Evolutionary conservation across 352 stramenopile genomes (phyloP).

Genomic region (Phytophthora cryptogea): DNA sequence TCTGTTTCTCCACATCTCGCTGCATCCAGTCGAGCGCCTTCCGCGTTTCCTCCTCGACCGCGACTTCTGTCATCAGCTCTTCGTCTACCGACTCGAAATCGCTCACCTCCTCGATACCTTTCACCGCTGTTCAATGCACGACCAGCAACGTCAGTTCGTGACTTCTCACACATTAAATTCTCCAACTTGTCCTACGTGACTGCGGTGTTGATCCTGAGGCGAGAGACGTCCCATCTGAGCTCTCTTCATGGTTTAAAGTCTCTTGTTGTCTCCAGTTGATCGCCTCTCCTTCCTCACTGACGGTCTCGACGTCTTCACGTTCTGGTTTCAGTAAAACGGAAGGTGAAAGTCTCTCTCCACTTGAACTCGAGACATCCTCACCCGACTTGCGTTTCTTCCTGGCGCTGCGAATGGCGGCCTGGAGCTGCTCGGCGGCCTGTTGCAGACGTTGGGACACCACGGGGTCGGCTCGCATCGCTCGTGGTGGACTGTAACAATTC

Average conservation of each 20-base stretch:
- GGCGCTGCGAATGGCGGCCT: slow-evolving; percentile 51
- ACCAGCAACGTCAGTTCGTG: slow-evolving; percentile 5
- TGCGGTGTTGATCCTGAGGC: slow-evolving; percentile 17
- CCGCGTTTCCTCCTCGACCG: slow-evolving; percentile 28
- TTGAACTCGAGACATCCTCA: not conserved
- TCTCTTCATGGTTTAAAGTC: slow-evolving; percentile 1
- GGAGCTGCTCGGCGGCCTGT: slow-evolving; percentile 54
- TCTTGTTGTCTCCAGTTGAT: slow-evolving; percentile 5
- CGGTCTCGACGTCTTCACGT: not conserved
- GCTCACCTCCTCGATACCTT: not conserved
- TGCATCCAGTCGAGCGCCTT: slow-evolving; percentile 53
- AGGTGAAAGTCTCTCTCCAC: slow-evolving; percentile 13
- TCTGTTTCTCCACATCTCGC: slow-evolving; percentile 42
- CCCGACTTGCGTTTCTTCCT: slow-evolving; percentile 16
- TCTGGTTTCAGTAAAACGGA: slow-evolving; percentile 20
- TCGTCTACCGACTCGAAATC: slow-evolving; percentile 1
- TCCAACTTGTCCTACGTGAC: slow-evolving; percentile 18
- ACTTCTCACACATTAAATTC: not conserved
- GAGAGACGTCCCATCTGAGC: slow-evolving; percentile 21
- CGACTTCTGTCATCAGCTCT: not conserved
- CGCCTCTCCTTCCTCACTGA: not conserved
- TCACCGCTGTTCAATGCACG: slow-evolving; percentile 5
- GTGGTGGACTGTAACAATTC: not conserved
- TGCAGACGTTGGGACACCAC: slow-evolving; percentile 43
- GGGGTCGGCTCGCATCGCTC: slow-evolving; percentile 24